A percentile compares a stretch with the other conserved stretches of the same genome.
Conservation (phyloP, 2,329 filamentous ascomycete genomes). For the Penicillium decumbens region DNA sequence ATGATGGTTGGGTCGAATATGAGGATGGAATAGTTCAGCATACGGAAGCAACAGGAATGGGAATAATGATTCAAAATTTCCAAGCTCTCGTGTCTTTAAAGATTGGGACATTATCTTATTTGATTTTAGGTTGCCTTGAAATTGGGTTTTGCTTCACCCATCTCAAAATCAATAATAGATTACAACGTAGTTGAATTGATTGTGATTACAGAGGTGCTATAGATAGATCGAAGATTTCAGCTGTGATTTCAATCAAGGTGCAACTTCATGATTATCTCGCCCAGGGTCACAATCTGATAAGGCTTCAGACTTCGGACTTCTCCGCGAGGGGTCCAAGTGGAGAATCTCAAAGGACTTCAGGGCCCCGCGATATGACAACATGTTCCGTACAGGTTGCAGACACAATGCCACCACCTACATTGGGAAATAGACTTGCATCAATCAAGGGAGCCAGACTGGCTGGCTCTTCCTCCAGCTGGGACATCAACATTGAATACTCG, state of each 20-base stretch:
- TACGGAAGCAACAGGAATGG: background rate
- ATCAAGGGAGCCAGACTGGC: slow-evolving; percentile 31
- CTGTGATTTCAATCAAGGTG: background rate
- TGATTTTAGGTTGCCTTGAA: too few relatives aligned
- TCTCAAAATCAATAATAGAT: too few relatives aligned
- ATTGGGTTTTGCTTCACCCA: too few relatives aligned
- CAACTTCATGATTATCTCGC: background rate
- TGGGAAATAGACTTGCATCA: slow-evolving; percentile 9
- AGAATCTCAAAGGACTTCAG: background rate
- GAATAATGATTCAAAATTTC: too few relatives aligned
- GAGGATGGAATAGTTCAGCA: background rate
- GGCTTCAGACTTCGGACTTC: background rate
- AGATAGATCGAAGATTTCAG: too few relatives aligned
- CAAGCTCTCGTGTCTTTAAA: too few relatives aligned
- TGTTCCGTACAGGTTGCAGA: background rate
- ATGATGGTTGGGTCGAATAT: background rate
- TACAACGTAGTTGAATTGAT: too few relatives aligned
- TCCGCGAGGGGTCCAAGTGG: background rate
- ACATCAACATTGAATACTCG: slow-evolving; percentile 27
- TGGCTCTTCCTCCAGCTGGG: slow-evolving; percentile 28
- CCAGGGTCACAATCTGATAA: background rate
- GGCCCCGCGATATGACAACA: background rate
- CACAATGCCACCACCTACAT: slow-evolving; percentile 9
- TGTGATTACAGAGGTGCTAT: too few relatives aligned
- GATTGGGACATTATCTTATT: background rate